Evolutionary conservation across 192 early-diverging fungal species (phyloP).

Genomic region (Phlyctochytrium arcticum): DNA sequence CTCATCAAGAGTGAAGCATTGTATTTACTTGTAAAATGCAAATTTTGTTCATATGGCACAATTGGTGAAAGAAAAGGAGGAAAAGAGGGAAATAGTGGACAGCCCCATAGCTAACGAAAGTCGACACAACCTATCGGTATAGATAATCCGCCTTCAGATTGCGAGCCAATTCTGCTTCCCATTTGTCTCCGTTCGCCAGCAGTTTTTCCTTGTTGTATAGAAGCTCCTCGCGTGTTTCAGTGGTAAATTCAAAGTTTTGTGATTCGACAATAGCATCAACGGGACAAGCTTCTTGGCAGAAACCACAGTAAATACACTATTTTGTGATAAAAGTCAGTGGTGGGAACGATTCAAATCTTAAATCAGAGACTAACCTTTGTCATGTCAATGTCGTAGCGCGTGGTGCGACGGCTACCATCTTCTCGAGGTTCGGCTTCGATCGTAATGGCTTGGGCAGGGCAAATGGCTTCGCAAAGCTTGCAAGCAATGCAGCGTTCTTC

Average conservation of each 20-base stretch:
- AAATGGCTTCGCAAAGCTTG: slow-evolving; percentile 96
- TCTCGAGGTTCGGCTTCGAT: slow-evolving; percentile 96
- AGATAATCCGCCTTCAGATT: slow-evolving; percentile 52
- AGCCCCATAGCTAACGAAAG: too few species aligned
- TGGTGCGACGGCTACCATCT: slow-evolving; percentile 90
- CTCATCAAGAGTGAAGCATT: too few species aligned
- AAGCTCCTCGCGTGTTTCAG: slow-evolving; percentile 96
- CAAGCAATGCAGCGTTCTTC: slow-evolving; percentile 99
- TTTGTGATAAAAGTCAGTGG: background rate
- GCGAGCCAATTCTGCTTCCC: slow-evolving; percentile 70
- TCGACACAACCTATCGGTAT: slow-evolving; percentile 38
- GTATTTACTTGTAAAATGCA: too few species aligned
- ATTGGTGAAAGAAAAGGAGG: too few species aligned
- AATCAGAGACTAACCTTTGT: slow-evolving; percentile 69
- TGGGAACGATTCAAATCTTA: too few species aligned
- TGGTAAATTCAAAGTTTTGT: slow-evolving; percentile 94
- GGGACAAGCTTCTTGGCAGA: slow-evolving; percentile 95
- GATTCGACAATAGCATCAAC: slow-evolving; percentile 97
- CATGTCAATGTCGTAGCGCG: slow-evolving; percentile 99
- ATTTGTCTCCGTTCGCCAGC: slow-evolving; percentile 95
- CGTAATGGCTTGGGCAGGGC: slow-evolving; percentile 97
- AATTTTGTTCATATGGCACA: too few species aligned
- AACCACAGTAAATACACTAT: slow-evolving; percentile 82
- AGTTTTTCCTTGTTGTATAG: slow-evolving; percentile 97
- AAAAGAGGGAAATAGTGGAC: too few species aligned